Base-by-base conservation (phyloP, 1,284 basidiomycete species). In the Cryptococcus amylolentus region DNA sequence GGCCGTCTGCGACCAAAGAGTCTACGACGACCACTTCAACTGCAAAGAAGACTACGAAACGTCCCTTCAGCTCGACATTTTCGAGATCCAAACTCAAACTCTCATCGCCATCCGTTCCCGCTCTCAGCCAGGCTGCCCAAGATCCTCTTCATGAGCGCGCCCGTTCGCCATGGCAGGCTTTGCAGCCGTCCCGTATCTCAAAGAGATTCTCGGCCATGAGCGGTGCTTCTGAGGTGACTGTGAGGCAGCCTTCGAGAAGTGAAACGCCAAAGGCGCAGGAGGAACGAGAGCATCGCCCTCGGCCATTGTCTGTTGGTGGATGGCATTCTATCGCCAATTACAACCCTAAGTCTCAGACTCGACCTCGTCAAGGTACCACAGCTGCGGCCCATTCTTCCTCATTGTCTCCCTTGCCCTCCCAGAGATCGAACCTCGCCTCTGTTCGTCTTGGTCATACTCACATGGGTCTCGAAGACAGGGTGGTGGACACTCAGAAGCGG, bases 401-500 rank as follows among this genome's bases (percentile, higher is more conserved):
- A 16, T 26, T 23, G 46, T 47, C 52, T 18, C 28, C 43, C n/a
- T 46, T 57, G 38, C 14, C 41, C 3, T 39, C 51, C 2, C 28
- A 46, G 1, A 47, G 50, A 20, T 28, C 53, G 13, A 54, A 54
- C 23, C 51, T 57, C 2, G 23, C 43, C 5, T 35, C 31, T 1
- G 41, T 54, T 13, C 39, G 42, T 26, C 20, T 53, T 18, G 56
- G 47, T 3, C 41, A 28, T 4, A 42, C 48, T 12, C 51, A 45
- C 26, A 41, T 57, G 8, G 51, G 51, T 16, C 45, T 57, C 13
- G 51, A 57, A 14, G 56, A 57, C 35, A 57, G 23, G 23, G 23
- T 57, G 20, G 23, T 57, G 1, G 56, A 57, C 27, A 38, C 52
- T 20, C 28, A 20, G 12, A 46, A 38, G 23, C 45, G 41, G 20